phyloP scores from a whole-genome alignment of 2,329 filamentous ascomycete species.

The Aspergillus flavus region DNA sequence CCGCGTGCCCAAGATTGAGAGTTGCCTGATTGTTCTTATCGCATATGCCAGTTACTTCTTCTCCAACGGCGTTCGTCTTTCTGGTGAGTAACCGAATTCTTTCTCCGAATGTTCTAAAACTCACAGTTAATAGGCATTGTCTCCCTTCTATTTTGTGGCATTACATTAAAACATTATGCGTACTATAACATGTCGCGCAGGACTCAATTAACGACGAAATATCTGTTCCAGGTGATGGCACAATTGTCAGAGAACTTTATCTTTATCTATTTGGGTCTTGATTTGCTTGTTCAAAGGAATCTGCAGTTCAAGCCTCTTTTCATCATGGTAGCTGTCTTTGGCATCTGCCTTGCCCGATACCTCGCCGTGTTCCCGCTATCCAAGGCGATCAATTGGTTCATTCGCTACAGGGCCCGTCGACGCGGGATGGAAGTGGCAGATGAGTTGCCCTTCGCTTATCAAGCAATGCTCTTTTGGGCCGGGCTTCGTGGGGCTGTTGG shows the following conservation, averaged over 20 bases:
- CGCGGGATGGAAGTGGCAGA: constrained; percentile 77
- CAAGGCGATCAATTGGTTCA: constrained; percentile 86
- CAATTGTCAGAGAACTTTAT: constrained; percentile 99
- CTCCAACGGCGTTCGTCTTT: constrained; percentile 93
- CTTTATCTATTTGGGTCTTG: constrained; percentile 96
- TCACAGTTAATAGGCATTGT: constrained; percentile 74
- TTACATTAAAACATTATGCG: constrained; percentile 97
- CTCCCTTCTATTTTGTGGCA: constrained; percentile 93
- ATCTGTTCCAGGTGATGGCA: constrained; percentile 90
- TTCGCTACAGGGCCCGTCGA: constrained; percentile 78
- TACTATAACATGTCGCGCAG: constrained; percentile 99
- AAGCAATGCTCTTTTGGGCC: constrained; percentile 99
- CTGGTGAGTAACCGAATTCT: constrained; percentile 62
- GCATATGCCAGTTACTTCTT: constrained; percentile 98
- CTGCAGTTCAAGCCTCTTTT: constrained; percentile 92
- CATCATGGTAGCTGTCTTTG: constrained; percentile 87
- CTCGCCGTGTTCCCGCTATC: constrained; percentile 94
- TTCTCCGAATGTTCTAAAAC: background rate
- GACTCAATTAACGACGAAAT: constrained; percentile 97
- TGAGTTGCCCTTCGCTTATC: constrained; percentile 91
- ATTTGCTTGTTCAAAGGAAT: constrained; percentile 87
- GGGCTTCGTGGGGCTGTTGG: constrained; percentile 93
- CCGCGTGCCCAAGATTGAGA: constrained; percentile 93
- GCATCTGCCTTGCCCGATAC: constrained; percentile 91
- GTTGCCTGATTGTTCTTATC: constrained; percentile 88